Evolutionary conservation across 2,329 filamentous ascomycete species (phyloP).

Genomic region (Arthrobotrys pseudoclavata): DNA sequence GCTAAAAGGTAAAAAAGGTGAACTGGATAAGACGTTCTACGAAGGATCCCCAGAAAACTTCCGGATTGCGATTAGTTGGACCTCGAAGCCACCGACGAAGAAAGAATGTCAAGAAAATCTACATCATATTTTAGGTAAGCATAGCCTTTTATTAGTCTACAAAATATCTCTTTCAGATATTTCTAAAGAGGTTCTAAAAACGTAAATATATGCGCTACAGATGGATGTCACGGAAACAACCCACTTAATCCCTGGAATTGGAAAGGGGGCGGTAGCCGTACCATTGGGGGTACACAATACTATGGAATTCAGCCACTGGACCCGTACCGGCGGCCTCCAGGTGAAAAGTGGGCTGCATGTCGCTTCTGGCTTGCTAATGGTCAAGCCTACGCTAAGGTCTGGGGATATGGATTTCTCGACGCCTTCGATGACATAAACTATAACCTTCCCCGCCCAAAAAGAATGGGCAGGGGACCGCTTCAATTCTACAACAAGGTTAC

Average conservation of each 20-base stretch:
- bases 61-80: background rate
- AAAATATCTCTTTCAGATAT: background rate
- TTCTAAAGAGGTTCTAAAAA: background rate
- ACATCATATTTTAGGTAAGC: conserved; percentile 20
- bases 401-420: conserved; percentile 33
- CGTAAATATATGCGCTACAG: background rate
- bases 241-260: background rate
- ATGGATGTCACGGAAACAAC: background rate
- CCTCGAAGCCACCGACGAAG: background rate
- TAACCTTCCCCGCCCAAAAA: background rate
- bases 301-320: conserved; percentile 17
- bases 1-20: background rate
- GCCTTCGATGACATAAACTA: conserved; percentile 26
- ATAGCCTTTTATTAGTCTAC: background rate
- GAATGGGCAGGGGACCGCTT: conserved; percentile 3
- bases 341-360: conserved; percentile 7
- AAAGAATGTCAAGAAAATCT: conserved; percentile 15
- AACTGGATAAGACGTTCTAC: background rate
- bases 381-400: conserved; percentile 19
- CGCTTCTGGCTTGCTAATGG: background rate
- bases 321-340: background rate
- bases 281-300: background rate
- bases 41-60: conserved; percentile 25
- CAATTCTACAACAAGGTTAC: background rate
- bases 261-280: background rate